Evolutionary conservation across 2,329 filamentous ascomycete genomes (phyloP).

Genomic region (Colletotrichum sp.): DNA sequence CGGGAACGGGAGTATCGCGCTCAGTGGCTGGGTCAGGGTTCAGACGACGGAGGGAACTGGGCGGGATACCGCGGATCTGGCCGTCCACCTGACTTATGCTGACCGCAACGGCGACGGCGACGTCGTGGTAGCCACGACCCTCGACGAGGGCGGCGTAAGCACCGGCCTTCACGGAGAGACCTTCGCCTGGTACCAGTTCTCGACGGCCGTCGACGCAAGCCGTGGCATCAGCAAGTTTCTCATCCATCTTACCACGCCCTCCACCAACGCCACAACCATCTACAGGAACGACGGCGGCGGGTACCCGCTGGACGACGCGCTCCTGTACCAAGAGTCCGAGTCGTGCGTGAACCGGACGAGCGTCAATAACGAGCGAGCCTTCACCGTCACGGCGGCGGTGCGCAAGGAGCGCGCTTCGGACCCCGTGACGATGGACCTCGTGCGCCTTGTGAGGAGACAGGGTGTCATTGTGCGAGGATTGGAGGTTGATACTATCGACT

Average conservation of each 20-base stretch:
- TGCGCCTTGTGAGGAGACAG: constrained; percentile 15
- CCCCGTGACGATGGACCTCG: constrained; percentile 6
- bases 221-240: constrained; percentile 35
- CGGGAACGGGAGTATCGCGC: constrained; percentile 25
- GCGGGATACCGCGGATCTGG: constrained; percentile 20
- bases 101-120: constrained; percentile 20
- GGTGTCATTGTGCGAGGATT: constrained; percentile 8
- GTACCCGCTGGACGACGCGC: constrained; percentile 31
- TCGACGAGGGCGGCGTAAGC: constrained; percentile 25
- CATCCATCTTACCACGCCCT: constrained; percentile 29
- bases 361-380: constrained; percentile 8
- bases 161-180: constrained; percentile 27
- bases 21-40: constrained; percentile 32
- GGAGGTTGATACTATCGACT: constrained; percentile 5
- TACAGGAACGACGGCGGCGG: constrained; percentile 30
- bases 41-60: constrained; percentile 17
- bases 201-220: constrained; percentile 24
- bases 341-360: constrained; percentile 28
- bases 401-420: constrained; percentile 1
- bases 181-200: constrained; percentile 36
- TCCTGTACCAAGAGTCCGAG: constrained; percentile 29
- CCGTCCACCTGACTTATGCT: constrained; percentile 11
- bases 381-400: constrained; percentile 17
- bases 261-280: constrained; percentile 26
- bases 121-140: not conserved